Conservation (phyloP, 306 rosid genomes). For the Cajanus cajan region DNA sequence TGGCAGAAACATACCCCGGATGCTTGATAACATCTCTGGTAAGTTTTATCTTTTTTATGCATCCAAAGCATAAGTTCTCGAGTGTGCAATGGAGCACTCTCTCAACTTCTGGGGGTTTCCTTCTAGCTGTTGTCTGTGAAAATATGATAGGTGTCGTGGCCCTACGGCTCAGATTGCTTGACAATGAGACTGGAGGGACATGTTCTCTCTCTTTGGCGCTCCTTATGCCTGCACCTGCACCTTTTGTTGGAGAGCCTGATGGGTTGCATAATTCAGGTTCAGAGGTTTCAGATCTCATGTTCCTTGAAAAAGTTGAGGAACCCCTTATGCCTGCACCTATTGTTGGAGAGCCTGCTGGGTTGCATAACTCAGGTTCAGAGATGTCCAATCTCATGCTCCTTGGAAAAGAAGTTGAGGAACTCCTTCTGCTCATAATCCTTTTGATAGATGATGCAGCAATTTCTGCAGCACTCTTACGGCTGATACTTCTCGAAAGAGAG, state of each 20-base stretch:
- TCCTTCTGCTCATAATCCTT: constrained; percentile 41
- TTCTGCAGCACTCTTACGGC: constrained; percentile 29
- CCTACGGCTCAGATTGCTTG: constrained; percentile 46
- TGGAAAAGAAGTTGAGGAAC: constrained; percentile 25
- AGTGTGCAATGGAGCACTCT: constrained; percentile 64
- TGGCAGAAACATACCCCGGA: constrained; percentile 56
- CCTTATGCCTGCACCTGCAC: neutral
- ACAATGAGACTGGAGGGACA: constrained; percentile 31
- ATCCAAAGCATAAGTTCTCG: constrained; percentile 74
- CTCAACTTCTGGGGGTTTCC: constrained; percentile 66
- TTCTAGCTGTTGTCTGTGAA: constrained; percentile 66
- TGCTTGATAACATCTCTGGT: constrained; percentile 65
- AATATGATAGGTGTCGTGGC: constrained; percentile 70
- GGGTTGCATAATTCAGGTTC: constrained; percentile 25
- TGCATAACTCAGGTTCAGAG: constrained; percentile 36
- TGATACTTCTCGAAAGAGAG: constrained; percentile 27
- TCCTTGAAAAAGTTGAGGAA: constrained; percentile 23
- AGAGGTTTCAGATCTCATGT: constrained; percentile 36
- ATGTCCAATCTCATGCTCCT: constrained; percentile 28
- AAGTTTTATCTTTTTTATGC: constrained; percentile 64
- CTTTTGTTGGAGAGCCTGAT: constrained; percentile 19
- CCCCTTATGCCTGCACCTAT: constrained; percentile 33
- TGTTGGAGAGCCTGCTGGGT: constrained; percentile 21
- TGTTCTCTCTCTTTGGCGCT: constrained; percentile 15
- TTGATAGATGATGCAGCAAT: constrained; percentile 28